Base-by-base conservation (phyloP, 2,329 filamentous ascomycete genomes). In the Chlorencoelia australis region DNA sequence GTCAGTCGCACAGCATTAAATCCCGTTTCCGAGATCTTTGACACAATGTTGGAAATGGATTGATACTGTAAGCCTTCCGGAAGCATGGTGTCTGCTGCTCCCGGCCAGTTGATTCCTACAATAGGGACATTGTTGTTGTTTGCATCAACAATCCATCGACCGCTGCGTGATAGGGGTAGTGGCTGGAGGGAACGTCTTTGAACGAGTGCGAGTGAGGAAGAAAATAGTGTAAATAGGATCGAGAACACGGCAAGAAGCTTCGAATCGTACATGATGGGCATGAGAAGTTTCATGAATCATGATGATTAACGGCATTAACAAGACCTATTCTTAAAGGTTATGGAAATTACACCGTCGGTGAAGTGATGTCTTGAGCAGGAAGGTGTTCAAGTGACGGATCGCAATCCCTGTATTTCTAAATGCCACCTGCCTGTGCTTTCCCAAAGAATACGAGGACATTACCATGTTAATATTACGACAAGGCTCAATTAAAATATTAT, bases 1-100 rank as follows among this genome's bases (percentile, higher is more conserved):
- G 73, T 78, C 27, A 80, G 56, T 2, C 75, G 71, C 17, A 79
- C 68, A 2, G 71, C 67, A 48, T 80, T 80, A 62, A 80, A 71
- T 11, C 73, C 74, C 0, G 77, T 50, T 40, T 65, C 66, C 48
- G 74, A 75, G 48, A 52, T 65, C 55, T 68, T 68, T 3, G 64
- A 55, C 1, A 77, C 66, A 22, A 79, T 69, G 6, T 55, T 58
- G 24, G 62, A 58, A 31, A 79, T 63, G 0, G 73, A 77, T 22
- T 68, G 66, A 54, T 76, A 76, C 50, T 77, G 73, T 2, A 79
- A 62, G 3, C 75, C 75, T 44, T 80, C 75, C 0, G 74, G 75
- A 1, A 79, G 63, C 74, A 79, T 79, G n/a, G 69, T 65, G 29
- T 77, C 73, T 29, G 65, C 66, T 11, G 71, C 67, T 1, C 73